phyloP scores from a whole-genome alignment of 768 basidiomycete genomes.

The Paxillus involutus region DNA sequence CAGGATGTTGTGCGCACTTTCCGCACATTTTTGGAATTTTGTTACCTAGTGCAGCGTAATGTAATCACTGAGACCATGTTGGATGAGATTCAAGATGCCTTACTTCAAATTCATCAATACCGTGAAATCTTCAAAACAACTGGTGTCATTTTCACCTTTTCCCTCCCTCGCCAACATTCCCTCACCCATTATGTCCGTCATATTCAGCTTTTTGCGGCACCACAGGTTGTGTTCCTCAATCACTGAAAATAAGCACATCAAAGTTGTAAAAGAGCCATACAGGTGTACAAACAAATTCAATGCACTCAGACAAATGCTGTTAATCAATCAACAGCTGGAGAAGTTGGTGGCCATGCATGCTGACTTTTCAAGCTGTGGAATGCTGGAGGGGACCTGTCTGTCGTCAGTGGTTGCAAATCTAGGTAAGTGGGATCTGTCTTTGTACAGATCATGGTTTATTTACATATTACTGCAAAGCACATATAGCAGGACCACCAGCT shows the following conservation, averaged over 20 bases:
- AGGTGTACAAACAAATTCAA: conserved; percentile 23
- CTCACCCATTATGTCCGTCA: conserved; percentile 25
- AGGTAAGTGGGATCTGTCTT: not conserved
- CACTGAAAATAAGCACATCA: conserved; percentile 36
- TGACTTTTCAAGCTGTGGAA: no score
- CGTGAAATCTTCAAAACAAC: conserved; percentile 13
- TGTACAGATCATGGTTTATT: no score
- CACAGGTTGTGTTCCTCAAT: conserved; percentile 38
- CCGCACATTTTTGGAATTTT: conserved; percentile 28
- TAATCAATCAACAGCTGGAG: conserved; percentile 25
- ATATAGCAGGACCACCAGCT: no score
- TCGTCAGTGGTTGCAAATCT: not conserved
- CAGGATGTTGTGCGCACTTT: conserved; percentile 17
- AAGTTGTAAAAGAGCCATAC: conserved; percentile 35
- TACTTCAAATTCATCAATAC: conserved; percentile 21
- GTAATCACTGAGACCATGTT: conserved; percentile 19
- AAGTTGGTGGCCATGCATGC: no score
- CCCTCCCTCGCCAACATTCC: conserved; percentile 32
- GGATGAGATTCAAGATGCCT: conserved; percentile 7
- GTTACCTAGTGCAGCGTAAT: conserved; percentile 28
- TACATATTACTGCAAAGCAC: no score
- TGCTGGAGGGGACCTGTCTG: conserved; percentile 16
- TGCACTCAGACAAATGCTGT: conserved; percentile 31
- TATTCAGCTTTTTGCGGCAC: conserved; percentile 29
- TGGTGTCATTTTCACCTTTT: conserved; percentile 18